These are phyloP conservation scores for Coemansia reversa DNA, from an alignment of 192 early-diverging fungal genomes.

Conservation along the genomic window DNA sequence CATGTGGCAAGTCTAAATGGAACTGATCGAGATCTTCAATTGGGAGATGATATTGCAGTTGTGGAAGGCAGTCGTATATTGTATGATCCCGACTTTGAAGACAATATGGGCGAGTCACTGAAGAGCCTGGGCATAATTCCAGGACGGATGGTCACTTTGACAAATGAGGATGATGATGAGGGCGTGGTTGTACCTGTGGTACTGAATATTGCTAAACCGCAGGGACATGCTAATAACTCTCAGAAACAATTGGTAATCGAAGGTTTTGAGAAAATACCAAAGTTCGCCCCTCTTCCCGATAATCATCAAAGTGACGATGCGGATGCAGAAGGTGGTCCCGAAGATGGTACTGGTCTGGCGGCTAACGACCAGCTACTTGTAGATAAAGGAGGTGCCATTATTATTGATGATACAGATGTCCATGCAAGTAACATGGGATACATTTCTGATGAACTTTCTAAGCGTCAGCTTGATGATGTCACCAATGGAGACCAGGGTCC, in stretches of 20 bases:
- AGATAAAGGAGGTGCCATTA: slow-evolving; percentile 16
- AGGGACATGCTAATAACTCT: background rate
- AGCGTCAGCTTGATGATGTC: slow-evolving; percentile 24
- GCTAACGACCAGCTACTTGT: slow-evolving; percentile 6
- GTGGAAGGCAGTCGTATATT: slow-evolving; percentile 73
- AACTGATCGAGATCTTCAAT: slow-evolving; percentile 47
- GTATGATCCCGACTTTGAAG: slow-evolving; percentile 89
- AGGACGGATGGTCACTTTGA: slow-evolving; percentile 33
- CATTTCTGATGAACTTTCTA: slow-evolving; percentile 28
- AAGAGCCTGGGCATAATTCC: slow-evolving; percentile 59
- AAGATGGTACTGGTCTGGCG: background rate
- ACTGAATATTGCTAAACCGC: slow-evolving; percentile 23
- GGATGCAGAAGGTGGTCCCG: background rate
- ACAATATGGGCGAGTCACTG: slow-evolving; percentile 65
- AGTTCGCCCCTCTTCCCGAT: slow-evolving; percentile 32
- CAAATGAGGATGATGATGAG: slow-evolving; percentile 31
- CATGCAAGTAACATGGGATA: background rate
- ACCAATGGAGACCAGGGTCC: background rate
- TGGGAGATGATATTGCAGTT: slow-evolving; percentile 73
- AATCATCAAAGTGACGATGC: background rate
- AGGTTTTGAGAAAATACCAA: slow-evolving; percentile 30
- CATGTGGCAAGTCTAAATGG: slow-evolving; percentile 40
- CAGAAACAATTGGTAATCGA: slow-evolving; percentile 16
- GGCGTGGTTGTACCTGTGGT: slow-evolving; percentile 27
- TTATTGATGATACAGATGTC: slow-evolving; percentile 6